Conservation (phyloP, 2,329 filamentous ascomycete species). For the Epicoccum sorghinum region DNA sequence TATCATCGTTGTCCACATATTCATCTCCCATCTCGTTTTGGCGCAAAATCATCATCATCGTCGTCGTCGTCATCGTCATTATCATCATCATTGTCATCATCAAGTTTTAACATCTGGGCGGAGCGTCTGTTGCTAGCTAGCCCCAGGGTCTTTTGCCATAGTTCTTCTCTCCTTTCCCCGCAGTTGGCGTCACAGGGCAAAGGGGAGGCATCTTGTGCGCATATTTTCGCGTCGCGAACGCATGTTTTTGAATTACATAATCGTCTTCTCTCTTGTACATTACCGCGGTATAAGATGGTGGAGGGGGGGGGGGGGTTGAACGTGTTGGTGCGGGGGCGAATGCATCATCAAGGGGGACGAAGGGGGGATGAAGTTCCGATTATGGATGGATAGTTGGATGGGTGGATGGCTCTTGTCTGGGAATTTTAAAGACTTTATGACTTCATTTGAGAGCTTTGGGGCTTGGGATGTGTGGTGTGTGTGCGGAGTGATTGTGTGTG, state of each 20-base stretch:
- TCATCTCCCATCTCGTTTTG: slow-evolving; percentile 1
- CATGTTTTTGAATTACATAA: slow-evolving; percentile 9
- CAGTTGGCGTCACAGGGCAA: slow-evolving; percentile 5
- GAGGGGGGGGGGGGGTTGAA: background rate
- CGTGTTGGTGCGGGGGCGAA: background rate
- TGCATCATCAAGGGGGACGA: slow-evolving; percentile 5
- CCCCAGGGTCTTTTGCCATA: background rate
- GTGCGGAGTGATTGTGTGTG: too few species aligned
- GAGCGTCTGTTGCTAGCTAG: background rate
- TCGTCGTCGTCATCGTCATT: too few species aligned
- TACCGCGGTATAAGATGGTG: background rate
- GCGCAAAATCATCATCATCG: slow-evolving; percentile 2
- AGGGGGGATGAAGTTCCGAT: slow-evolving; percentile 11
- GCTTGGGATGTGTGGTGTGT: too few species aligned
- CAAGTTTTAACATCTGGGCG: slow-evolving; percentile 4
- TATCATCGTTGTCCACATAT: background rate
- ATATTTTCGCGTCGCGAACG: slow-evolving; percentile 5
- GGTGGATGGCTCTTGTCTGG: slow-evolving; percentile 3
- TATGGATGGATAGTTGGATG: background rate
- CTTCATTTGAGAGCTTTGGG: background rate
- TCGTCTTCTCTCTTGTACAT: slow-evolving; percentile 15
- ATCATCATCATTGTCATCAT: too few species aligned
- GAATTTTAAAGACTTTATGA: slow-evolving; percentile 12
- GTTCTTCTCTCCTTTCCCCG: background rate
- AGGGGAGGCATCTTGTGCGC: slow-evolving; percentile 13